Evolutionary conservation across 306 rosid genomes (phyloP), one percentile per base, ranked within the genome.

Genomic region (Cucurbita maxima): DNA sequence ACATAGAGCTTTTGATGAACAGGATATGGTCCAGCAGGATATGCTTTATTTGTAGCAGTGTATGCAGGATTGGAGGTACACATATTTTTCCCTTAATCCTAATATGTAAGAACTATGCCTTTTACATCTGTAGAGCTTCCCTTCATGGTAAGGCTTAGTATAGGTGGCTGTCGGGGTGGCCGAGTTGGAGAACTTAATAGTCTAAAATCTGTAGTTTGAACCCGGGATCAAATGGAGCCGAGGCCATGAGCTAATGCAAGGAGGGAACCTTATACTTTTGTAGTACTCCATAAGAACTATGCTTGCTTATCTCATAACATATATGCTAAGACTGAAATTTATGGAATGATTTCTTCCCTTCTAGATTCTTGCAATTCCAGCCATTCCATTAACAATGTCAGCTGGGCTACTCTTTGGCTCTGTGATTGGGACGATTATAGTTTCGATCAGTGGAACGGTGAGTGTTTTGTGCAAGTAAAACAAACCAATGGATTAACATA

Each of bases 11-110:
- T 81, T 79, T 84, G 72, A 58, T 70, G 73, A 71, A 53, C 88
- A 92, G 98, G 97, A 78, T 95, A 95, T 83, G 99, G 99, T 74
- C 89, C 96, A 9, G 90, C 89, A 76, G 99, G 99, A 57, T 95
- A 95, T 77, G 99, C 99, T 19, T 74, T 95, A 63, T 95, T 95
- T 52, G 86, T 95, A 16, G 97, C 96, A 1, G 99, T 84, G 77
- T 95, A 91, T 88, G 99, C 97, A 36, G 99, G 96, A 83, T 72
- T 95, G 80, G 99, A 95, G 84, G 98, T 94, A 85, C 40, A 80
- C 45, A 16, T 68, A 62, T 60, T 52, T 63, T 72, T 72, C 38
- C 41, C 58, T 79, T 58, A 63, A 58, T 77, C 58, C n/a, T 30
- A 74, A 25, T 51, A 8, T 58, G 20, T 20, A 6, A 22, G 73